Evolutionary conservation across 352 stramenopile genomes (phyloP), one percentile per base, ranked within the genome.

Genomic region (Globisporangium polare): DNA sequence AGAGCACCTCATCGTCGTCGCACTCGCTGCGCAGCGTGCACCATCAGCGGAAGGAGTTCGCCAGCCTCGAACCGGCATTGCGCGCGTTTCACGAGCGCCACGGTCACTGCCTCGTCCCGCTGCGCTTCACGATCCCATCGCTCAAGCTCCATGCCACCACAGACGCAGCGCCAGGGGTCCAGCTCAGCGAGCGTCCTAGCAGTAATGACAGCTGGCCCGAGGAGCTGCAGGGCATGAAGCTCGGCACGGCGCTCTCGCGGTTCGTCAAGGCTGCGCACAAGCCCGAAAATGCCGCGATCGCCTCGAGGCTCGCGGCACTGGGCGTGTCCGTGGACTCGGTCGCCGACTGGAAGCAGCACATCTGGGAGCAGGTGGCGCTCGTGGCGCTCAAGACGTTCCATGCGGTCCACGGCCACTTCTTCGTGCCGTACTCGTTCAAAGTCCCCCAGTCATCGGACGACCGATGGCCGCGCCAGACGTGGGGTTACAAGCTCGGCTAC

Each of bases 401-500:
- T 5, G 35, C 33, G 7, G 35, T 67, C 10, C 29, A 80, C 29
- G 68, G 68, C 20, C 58, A 80, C 58, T 64, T 80, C 15, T 45
- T 80, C 46, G 62, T 77, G 51, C 70, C 68, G 43, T 67, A 65
- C 15, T 64, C 70, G 12, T 80, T 80, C 47, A 67, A 18, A 5
- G 68, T 80, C 70, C 10, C 31, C 63, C 51, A 51, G 45, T 46
- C 56, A 12, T 15, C 49, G 22, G 42, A 42, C 3, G 29, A 20
- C 10, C n/a, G n/a, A n/a, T 80, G 73, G 72, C 63, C 73, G 2
- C 53, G 57, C 10, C 58, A 71, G 27, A 77, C 73, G 4, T 78
- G 71, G 71, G 73, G 70, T 0, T 80, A 78, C 65, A 76, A 74
- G 31, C 50, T 80, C 22, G 73, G 73, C 22, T 80, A 75, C 57